Base-by-base conservation (phyloP, 345 rosid species). In the Murraya koenigii region DNA sequence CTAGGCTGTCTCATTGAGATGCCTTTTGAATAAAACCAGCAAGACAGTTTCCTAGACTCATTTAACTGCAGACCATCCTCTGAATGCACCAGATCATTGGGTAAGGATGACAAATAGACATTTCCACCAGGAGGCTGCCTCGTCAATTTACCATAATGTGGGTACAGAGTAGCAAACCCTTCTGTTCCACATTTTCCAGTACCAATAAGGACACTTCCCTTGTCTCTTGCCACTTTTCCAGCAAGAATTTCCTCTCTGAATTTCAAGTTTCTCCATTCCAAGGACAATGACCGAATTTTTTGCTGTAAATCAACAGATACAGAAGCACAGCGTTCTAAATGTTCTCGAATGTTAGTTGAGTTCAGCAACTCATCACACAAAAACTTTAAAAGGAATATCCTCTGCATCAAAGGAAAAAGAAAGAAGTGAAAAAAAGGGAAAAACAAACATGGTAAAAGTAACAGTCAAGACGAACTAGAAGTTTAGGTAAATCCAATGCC, bases 321-420 rank as follows among this genome's bases (percentile, higher is more conserved):
- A 25, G 81, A 66, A 33, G 78, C 69, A 82, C 85, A 85, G 2
- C 36, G 85, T n/a, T 82, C 87, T 15, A 85, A 69, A 68, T 82
- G 79, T 71, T 82, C 83, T 32, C 81, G 81, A 49, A 85, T 67
- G 60, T 41, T 60, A 33, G 80, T 55, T 28, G 79, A 69, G 72
- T 71, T 77, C 77, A 85, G 73, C 61, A 85, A 52, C 70, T 85
- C 87, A 70, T 80, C 87, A 38, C 79, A 75, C 69, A 85, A 79
- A 52, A 85, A 74, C 72, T 82, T 85, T 1, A 85, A 66, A 23
- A 85, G 81, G 49, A 69, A 60, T 72, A 85, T 66, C 62, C 80
- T 85, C 87, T 85, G 85, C 75, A 74, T 58, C 38, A 32, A 30
- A 44, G n/a, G 56, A 36, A 61, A 30, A 39, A 71, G 36, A 20